Evolutionary conservation across 352 stramenopile species (phyloP), one percentile per base, ranked within the genome.

Genomic region (Globisporangium spiculum): DNA sequence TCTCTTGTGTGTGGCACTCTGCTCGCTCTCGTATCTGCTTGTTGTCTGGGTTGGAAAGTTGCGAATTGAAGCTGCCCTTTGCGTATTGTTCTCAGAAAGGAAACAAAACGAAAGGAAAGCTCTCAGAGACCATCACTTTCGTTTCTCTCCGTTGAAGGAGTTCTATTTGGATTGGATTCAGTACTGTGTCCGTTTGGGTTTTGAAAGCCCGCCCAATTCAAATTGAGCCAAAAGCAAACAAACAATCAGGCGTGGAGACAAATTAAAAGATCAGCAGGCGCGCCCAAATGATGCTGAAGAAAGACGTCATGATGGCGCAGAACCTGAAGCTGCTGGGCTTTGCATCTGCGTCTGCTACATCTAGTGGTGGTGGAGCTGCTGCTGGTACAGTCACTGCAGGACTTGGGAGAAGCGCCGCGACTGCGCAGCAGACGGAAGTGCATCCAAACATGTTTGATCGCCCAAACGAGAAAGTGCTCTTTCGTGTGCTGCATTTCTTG

Each of bases 381-480:
- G 20, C 55, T 38, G 24, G 20, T n/a, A 10, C 26, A 34, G 26
- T 12, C 5, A 27, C 54, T 3, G 24, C 22, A n/a, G 12, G 27
- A 2, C 3, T 12, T 0, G 26, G 34, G 22, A 22, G 22, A 9
- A 48, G 14, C 2, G 5, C 20, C 16, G 34, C 24, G 16, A 60
- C 14, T 3, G 50, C 34, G 4, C 30, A 67, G n/a, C 20, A 68
- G 60, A 32, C 63, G 14, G 36, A 68, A 38, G 57, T 87, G 14
- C 66, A 78, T 27, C 50, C 71, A 30, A 65, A 66, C 63, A 80
- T 85, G 66, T 87, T 88, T 22, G 78, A 87, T 32, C 67, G 75
- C 2, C 81, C 78, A 24, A 88, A 90, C 59, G 79, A 88, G 70
- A 86, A 87, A 65, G 48, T 85, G 63, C 68, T 88, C 56, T 75